Percentiles rank a stretch among this genome's conserved stretches.
These are phyloP conservation scores for Zopfia rhizophila DNA, from an alignment of 2,329 filamentous ascomycete genomes.

Conservation along the genomic window DNA sequence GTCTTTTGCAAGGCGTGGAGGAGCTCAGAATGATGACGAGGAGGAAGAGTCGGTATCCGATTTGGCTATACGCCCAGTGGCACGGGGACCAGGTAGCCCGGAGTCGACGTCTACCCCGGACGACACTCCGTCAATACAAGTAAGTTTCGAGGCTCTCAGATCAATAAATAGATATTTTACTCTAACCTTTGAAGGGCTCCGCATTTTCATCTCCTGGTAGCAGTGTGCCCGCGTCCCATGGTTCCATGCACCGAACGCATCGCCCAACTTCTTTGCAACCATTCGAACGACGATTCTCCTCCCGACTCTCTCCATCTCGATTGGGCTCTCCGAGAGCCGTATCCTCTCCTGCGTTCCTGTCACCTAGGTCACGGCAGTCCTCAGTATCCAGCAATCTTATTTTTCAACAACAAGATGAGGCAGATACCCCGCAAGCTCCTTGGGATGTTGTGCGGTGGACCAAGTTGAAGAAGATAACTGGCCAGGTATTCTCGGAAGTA, in stretches of 20 bases:
- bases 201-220: conserved; percentile 73
- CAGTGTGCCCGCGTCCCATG: conserved; percentile 75
- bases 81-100: conserved; percentile 66
- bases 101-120: conserved; percentile 80
- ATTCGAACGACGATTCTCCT: conserved; percentile 94
- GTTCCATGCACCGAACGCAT: conserved; percentile 74
- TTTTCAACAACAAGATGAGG: conserved; percentile 65
- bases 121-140: conserved; percentile 85
- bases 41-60: conserved; percentile 35
- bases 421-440: conserved; percentile 78
- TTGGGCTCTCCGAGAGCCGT: conserved; percentile 71
- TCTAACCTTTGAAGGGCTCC: conserved; percentile 58
- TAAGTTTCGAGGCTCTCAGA: conserved; percentile 56
- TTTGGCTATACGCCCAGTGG: conserved; percentile 23
- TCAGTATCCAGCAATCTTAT: conserved; percentile 79
- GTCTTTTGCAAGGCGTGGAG: conserved; percentile 44
- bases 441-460: conserved; percentile 99
- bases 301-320: conserved; percentile 76
- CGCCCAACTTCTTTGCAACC: conserved; percentile 87
- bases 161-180: conserved; percentile 32
- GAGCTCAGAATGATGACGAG: conserved; percentile 31
- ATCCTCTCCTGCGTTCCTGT: conserved; percentile 78
- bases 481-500: conserved; percentile 89
- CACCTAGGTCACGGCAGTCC: conserved; percentile 80
- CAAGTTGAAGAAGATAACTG: conserved; percentile 86